These are phyloP conservation scores for Fomitopsis betulina DNA, from an alignment of 1,284 basidiomycete species.

Conservation along the genomic window DNA sequence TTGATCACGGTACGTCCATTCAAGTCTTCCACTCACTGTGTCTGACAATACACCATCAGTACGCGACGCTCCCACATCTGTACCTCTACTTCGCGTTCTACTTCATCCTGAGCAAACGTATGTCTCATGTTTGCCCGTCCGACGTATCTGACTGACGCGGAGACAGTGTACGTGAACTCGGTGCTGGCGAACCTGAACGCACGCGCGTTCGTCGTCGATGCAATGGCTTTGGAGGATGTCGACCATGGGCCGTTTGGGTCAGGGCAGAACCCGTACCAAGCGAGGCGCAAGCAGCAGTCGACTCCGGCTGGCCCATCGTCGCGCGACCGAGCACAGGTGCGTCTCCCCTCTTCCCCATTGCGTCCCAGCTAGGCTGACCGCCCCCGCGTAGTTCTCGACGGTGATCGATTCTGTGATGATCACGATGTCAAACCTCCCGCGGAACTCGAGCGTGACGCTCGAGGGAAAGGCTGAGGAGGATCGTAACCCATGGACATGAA, in stretches of 20 bases:
- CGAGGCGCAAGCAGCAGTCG: not conserved
- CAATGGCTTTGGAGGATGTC: not conserved
- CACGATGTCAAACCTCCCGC: not conserved
- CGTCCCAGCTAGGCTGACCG: not conserved
- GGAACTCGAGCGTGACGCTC: not conserved
- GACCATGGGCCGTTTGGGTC: not conserved
- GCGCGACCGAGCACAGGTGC: not conserved
- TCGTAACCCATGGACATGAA: not conserved
- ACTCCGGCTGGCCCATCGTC: not conserved
- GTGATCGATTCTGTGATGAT: slow-evolving; percentile 3
- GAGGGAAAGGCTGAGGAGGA: not conserved
- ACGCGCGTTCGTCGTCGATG: slow-evolving; percentile 3
- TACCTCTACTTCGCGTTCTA: slow-evolving; percentile 21
- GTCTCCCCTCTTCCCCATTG: not conserved
- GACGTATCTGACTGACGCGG: not conserved
- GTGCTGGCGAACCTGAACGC: slow-evolving; percentile 11
- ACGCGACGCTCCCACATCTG: slow-evolving; percentile 12
- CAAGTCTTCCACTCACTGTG: not conserved
- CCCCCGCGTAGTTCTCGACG: not conserved
- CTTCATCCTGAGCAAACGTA: slow-evolving; percentile 20
- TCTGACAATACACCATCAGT: slow-evolving; percentile 5
- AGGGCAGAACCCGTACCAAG: not conserved
- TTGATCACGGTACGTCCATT: slow-evolving; percentile 11
- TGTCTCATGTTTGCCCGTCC: not conserved
- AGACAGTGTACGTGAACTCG: slow-evolving; percentile 10